A percentile compares a stretch with the other conserved stretches of the same genome.
phyloP scores from a whole-genome alignment of 176 grass and related monocot genomes.

The Aegilops tauschii region DNA sequence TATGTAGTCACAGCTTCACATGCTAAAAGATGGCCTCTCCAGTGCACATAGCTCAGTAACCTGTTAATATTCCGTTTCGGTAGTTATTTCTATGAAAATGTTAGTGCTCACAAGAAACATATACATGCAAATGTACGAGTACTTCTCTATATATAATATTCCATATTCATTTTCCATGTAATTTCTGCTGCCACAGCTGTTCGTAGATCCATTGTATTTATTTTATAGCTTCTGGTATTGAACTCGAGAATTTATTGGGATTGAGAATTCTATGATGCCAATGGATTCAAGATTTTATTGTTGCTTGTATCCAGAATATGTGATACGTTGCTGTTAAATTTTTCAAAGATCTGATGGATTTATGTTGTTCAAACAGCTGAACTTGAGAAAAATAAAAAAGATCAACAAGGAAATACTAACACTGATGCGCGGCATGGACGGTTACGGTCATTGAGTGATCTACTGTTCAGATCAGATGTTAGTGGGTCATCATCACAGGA shows the following conservation, averaged over 20 bases:
- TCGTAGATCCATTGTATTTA: background rate
- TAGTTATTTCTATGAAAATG: slow-evolving; percentile 9
- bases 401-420: slow-evolving; percentile 53
- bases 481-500: slow-evolving; percentile 54
- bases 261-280: background rate
- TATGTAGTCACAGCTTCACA: background rate
- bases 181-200: background rate
- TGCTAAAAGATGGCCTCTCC: slow-evolving; percentile 13
- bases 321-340: background rate
- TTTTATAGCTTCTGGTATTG: slow-evolving; percentile 6
- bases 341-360: slow-evolving; percentile 19
- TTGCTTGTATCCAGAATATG: background rate
- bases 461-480: slow-evolving; percentile 68
- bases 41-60: background rate
- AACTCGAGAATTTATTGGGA: background rate
- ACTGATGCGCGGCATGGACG: slow-evolving; percentile 45
- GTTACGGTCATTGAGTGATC: slow-evolving; percentile 73
- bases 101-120: background rate
- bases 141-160: background rate
- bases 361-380: slow-evolving; percentile 60
- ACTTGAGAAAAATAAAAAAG: slow-evolving; percentile 64
- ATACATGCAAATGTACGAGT: background rate
- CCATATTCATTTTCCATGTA: slow-evolving; percentile 3
- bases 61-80: slow-evolving; percentile 21
- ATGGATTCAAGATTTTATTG: background rate